A percentile compares a stretch with the other conserved stretches of the same genome.
Conservation (phyloP, 2,329 filamentous ascomycete species). For the Seiridium cupressi region DNA sequence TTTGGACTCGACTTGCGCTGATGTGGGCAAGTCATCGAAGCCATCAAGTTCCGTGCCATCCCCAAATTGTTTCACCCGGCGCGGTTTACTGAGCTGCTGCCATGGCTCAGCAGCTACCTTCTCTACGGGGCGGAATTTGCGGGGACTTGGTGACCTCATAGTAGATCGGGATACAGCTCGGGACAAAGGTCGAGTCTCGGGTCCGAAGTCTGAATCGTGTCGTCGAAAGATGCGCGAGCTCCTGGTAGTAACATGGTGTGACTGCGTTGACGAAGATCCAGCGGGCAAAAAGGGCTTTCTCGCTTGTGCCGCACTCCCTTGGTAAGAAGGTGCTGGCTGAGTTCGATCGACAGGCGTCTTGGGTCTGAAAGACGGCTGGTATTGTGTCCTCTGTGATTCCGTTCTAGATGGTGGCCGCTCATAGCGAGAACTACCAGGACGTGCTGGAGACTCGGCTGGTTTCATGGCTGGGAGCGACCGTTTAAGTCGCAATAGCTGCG, state of each 20-base stretch:
- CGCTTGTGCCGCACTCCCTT: conserved; percentile 49
- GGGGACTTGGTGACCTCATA: conserved; percentile 60
- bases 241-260: conserved; percentile 76
- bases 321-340: conserved; percentile 44
- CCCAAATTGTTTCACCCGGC: conserved; percentile 72
- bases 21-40: conserved; percentile 94
- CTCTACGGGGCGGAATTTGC: conserved; percentile 40
- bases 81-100: conserved; percentile 73
- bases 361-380: conserved; percentile 52
- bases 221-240: conserved; percentile 70
- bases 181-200: conserved; percentile 57
- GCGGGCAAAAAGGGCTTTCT: conserved; percentile 79
- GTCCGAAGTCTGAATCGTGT: conserved; percentile 74
- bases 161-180: conserved; percentile 56
- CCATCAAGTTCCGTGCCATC: conserved; percentile 89
- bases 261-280: conserved; percentile 69
- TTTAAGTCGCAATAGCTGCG: conserved; percentile 64
- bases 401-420: conserved; percentile 61
- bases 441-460: conserved; percentile 48
- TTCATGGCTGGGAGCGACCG: conserved; percentile 62
- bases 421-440: conserved; percentile 43
- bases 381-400: conserved; percentile 44
- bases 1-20: conserved; percentile 74
- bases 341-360: conserved; percentile 70
- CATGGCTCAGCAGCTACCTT: conserved; percentile 45